Percentiles rank a stretch among this genome's conserved stretches.
Conservation (phyloP, 1,284 basidiomycete species). For the Vanrija sp. region DNA sequence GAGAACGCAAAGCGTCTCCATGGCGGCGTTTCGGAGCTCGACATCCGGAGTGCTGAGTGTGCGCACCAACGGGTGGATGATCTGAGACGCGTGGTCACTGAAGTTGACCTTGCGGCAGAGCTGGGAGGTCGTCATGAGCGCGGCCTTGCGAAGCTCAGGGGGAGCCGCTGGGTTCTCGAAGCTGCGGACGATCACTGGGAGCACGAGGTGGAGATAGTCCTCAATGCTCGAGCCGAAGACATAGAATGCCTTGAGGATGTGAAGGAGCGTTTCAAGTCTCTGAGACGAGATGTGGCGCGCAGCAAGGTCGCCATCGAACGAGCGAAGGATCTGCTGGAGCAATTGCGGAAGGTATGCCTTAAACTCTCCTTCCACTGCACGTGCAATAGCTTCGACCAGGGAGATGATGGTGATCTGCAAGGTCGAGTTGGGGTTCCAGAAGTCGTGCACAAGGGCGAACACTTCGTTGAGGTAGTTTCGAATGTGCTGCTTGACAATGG, state of each 20-base stretch:
- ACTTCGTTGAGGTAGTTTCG: conserved; percentile 84
- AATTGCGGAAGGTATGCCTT: conserved; percentile 94
- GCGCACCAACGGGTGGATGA: conserved; percentile 91
- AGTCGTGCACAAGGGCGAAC: conserved; percentile 75
- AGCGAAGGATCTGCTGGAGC: conserved; percentile 78
- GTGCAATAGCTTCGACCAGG: conserved; percentile 90
- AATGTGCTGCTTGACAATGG: conserved; percentile 97
- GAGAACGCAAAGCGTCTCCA: conserved; percentile 91
- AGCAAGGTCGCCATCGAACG: conserved; percentile 77
- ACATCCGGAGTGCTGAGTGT: conserved; percentile 72
- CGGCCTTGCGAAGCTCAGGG: conserved; percentile 73
- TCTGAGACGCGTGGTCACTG: conserved; percentile 95
- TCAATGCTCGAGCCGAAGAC: conserved; percentile 96
- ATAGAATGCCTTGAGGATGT: conserved; percentile 68
- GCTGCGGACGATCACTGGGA: conserved; percentile 88
- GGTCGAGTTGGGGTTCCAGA: conserved; percentile 76
- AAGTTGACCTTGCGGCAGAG: conserved; percentile 93
- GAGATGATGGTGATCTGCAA: conserved; percentile 91
- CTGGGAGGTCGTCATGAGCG: conserved; percentile 87
- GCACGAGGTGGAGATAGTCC: conserved; percentile 94
- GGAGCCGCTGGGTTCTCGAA: conserved; percentile 81
- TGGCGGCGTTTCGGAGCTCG: conserved; percentile 78
- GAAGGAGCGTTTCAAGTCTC: conserved; percentile 86
- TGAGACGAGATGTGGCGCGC: conserved; percentile 58
- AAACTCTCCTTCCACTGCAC: conserved; percentile 95